Percentiles rank a stretch among this genome's conserved stretches.
Evolutionary conservation across 495 filamentous ascomycete species (phyloP).

Genomic region (Penicillium arizonense): DNA sequence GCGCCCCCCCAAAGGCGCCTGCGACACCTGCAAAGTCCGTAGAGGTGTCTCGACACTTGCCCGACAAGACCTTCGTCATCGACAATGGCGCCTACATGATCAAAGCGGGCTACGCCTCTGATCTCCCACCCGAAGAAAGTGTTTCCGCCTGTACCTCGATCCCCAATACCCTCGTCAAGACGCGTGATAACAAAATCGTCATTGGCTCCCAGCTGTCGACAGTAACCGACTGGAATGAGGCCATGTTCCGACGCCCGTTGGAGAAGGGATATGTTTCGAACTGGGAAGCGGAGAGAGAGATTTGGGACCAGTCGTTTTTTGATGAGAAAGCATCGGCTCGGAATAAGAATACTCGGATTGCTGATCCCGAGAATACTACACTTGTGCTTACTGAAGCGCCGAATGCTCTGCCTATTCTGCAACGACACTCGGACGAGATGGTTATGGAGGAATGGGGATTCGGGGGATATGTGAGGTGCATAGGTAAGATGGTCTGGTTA

Average conservation of each 20-base stretch:
- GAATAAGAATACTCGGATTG: constrained; percentile 34
- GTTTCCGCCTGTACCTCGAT: constrained; percentile 60
- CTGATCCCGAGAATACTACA: constrained; percentile 68
- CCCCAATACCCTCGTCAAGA: constrained; percentile 84
- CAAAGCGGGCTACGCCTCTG: constrained; percentile 80
- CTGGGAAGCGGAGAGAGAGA: constrained; percentile 94
- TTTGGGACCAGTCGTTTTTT: constrained; percentile 92
- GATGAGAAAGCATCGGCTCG: constrained; percentile 61
- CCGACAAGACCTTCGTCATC: constrained; percentile 74
- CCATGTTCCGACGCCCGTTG: constrained; percentile 82
- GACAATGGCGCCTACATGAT: constrained; percentile 95
- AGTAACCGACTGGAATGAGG: constrained; percentile 86
- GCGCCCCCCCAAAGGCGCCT: constrained; percentile 18
- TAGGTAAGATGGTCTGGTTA: constrained; percentile 37
- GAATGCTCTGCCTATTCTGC: constrained; percentile 77
- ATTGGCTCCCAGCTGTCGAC: constrained; percentile 74
- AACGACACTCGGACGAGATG: constrained; percentile 91
- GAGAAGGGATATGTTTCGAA: constrained; percentile 96
- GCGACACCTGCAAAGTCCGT: constrained; percentile 11
- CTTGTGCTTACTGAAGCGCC: constrained; percentile 86
- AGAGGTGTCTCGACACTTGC: constrained; percentile 33
- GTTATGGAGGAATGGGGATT: constrained; percentile 99
- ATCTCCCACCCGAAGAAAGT: constrained; percentile 38
- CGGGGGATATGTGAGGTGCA: constrained; percentile 72
- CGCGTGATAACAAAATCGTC: constrained; percentile 73